These are phyloP conservation scores for Skeletonema marinoi DNA, from an alignment of 108 stramenopile species.

Conservation along the genomic window DNA sequence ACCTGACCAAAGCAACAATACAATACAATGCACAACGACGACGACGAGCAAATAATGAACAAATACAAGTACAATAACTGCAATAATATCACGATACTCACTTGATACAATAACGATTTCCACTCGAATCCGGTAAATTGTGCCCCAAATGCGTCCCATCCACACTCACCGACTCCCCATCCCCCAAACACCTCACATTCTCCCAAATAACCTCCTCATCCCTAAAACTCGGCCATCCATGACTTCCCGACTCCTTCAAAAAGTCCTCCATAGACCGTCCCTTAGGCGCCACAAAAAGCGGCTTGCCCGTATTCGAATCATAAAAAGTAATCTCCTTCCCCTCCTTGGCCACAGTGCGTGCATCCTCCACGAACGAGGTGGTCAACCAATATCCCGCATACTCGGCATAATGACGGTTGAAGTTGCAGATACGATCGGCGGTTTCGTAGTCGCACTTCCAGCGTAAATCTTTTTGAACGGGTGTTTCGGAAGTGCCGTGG, in stretches of 20 bases:
- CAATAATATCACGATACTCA: no score
- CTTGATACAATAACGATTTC: no score
- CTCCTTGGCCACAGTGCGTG: conserved; percentile 16
- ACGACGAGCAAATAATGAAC: no score
- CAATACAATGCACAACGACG: no score
- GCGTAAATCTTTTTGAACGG: no score
- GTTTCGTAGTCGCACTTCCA: conserved; percentile 36
- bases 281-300: conserved; percentile 68
- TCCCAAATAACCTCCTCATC: conserved; percentile 88
- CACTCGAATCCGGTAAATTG: no score
- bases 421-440: conserved; percentile 86
- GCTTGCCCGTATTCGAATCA: conserved; percentile 86
- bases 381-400: conserved; percentile 77
- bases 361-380: conserved; percentile 62
- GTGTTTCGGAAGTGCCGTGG: no score
- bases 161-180: conserved; percentile 90
- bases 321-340: conserved; percentile 61
- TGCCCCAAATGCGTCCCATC: conserved; percentile 72
- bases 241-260: conserved; percentile 56
- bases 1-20: no score
- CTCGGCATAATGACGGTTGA: conserved; percentile 90
- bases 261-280: conserved; percentile 76
- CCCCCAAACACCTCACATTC: conserved; percentile 75
- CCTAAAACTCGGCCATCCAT: conserved; percentile 92
- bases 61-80: no score